Percentiles rank a stretch among this genome's conserved stretches.
Conservation (phyloP, 129 eudicot species). For the Pulicaria dysenterica region DNA sequence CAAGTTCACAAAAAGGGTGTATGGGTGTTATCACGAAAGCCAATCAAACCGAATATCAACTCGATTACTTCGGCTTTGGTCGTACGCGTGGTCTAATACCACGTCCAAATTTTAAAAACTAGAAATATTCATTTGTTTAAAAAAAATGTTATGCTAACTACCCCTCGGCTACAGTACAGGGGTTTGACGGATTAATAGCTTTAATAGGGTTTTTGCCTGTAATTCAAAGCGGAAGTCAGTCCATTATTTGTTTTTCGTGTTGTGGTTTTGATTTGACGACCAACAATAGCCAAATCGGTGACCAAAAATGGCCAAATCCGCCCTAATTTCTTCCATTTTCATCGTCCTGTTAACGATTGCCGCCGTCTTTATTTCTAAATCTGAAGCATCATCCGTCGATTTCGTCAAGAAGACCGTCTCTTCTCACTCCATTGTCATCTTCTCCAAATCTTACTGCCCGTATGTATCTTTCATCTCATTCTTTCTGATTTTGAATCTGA, state of each 20-base stretch:
- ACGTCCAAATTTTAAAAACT: no score
- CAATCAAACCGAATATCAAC: no score
- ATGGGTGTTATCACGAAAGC: no score
- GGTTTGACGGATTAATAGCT: no score
- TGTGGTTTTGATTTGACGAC: background rate
- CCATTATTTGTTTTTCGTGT: background rate
- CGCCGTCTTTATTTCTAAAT: constrained; percentile 1
- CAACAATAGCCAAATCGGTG: background rate
- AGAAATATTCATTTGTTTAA: no score
- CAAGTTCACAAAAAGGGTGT: no score
- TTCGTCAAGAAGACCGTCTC: constrained; percentile 87
- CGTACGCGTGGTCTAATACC: no score
- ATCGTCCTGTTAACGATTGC: constrained; percentile 22
- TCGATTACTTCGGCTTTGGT: no score
- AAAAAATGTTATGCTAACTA: no score
- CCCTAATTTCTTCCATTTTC: constrained; percentile 7
- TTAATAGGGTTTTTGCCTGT: constrained; percentile 1
- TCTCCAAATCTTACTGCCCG: constrained; percentile 99
- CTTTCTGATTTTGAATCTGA: background rate
- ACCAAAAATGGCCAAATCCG: constrained; percentile 26
- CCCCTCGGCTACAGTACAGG: no score
- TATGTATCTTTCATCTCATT: constrained; percentile 34
- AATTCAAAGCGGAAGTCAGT: background rate
- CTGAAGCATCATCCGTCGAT: constrained; percentile 38
- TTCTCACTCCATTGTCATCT: constrained; percentile 84